Evolutionary conservation across 2,329 filamentous ascomycete genomes (phyloP).

Genomic region (Rutstroemia sp.): DNA sequence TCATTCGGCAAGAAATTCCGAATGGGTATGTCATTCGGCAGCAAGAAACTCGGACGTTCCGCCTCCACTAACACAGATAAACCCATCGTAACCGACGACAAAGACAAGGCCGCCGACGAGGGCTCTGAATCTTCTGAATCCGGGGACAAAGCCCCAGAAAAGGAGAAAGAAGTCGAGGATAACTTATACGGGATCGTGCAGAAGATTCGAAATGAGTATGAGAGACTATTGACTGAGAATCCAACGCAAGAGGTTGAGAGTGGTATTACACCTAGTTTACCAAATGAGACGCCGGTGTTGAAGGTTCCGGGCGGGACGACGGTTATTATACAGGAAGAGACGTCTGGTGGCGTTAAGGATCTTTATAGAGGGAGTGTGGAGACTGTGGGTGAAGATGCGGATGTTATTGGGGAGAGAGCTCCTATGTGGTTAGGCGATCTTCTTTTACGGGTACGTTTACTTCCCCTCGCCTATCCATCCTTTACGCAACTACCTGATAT

Average conservation of each 20-base stretch:
- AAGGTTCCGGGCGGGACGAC: conserved; percentile 62
- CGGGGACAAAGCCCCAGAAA: conserved; percentile 50
- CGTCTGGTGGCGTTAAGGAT: conserved; percentile 65
- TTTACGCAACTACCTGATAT: too few species aligned
- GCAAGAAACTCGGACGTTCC: conserved; percentile 74
- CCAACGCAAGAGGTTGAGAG: conserved; percentile 51
- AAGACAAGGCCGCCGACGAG: conserved; percentile 67
- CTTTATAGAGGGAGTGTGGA: conserved; percentile 85
- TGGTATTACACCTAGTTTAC: conserved; percentile 59
- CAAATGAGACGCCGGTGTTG: conserved; percentile 68
- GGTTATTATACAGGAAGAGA: conserved; percentile 64
- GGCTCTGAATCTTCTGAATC: conserved; percentile 51
- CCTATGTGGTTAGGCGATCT: conserved; percentile 92
- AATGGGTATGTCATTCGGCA: conserved; percentile 61
- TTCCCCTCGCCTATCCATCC: not conserved
- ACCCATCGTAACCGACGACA: conserved; percentile 70
- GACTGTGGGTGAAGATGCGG: conserved; percentile 66
- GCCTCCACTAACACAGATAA: conserved; percentile 63
- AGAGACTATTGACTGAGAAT: conserved; percentile 52
- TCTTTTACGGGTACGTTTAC: conserved; percentile 53
- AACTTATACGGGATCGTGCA: conserved; percentile 67
- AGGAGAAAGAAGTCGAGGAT: conserved; percentile 69
- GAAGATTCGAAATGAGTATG: conserved; percentile 65
- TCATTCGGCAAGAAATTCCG: conserved; percentile 81
- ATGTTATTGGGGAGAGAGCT: conserved; percentile 76